These are phyloP conservation scores for Neurospora sp. DNA, from an alignment of 2,329 filamentous ascomycete species.

Conservation along the genomic window DNA sequence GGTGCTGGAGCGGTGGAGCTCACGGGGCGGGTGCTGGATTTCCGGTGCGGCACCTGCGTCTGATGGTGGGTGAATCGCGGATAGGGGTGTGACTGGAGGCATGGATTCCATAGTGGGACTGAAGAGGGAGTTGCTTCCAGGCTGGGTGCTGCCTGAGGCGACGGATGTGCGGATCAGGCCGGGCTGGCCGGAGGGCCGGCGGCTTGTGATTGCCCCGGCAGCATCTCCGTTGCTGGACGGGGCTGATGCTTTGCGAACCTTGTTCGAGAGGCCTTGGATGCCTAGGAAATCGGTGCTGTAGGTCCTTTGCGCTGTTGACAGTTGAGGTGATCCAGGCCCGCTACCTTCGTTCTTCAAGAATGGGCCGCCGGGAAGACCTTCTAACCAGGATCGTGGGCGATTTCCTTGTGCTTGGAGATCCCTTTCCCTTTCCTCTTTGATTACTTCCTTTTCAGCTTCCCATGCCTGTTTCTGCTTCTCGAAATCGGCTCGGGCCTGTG, in stretches of 20 bases:
- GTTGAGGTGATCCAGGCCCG: constrained; percentile 43
- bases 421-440: constrained; percentile 13
- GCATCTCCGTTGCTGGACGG: constrained; percentile 40
- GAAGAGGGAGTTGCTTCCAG: constrained; percentile 28
- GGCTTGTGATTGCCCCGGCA: constrained; percentile 25
- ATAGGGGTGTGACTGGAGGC: constrained; percentile 23
- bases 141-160: constrained; percentile 4
- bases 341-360: constrained; percentile 34
- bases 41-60: constrained; percentile 3
- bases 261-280: constrained; percentile 31
- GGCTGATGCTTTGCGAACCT: constrained; percentile 36
- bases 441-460: constrained; percentile 31
- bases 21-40: constrained; percentile 1
- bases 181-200: constrained; percentile 43
- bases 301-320: constrained; percentile 38
- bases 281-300: constrained; percentile 46
- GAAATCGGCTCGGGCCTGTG: constrained; percentile 41
- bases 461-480: constrained; percentile 36
- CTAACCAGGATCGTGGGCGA: constrained; percentile 39
- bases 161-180: constrained; percentile 29
- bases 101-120: constrained; percentile 39
- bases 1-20: constrained; percentile 26
- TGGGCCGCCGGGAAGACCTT: constrained; percentile 33
- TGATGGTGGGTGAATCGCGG: constrained; percentile 25
- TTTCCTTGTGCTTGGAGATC: constrained; percentile 25